A percentile compares a stretch with the other conserved stretches of the same genome.
Conservation (phyloP, 2,329 filamentous ascomycete species). For the Ascocoryne sarcoides region DNA sequence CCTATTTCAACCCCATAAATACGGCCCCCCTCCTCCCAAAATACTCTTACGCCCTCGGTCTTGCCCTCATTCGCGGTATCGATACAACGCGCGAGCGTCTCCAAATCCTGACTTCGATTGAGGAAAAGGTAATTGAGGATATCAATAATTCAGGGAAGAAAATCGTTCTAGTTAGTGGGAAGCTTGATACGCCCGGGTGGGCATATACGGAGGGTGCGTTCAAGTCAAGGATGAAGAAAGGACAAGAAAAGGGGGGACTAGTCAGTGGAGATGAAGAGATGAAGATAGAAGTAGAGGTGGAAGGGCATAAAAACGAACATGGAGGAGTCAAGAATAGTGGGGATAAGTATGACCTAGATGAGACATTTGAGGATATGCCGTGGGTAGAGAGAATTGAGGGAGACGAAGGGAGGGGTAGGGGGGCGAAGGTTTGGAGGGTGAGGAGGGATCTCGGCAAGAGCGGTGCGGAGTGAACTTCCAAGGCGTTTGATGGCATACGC, state of each 20-base stretch:
- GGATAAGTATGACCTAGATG: constrained; percentile 3
- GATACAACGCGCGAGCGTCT: constrained; percentile 45
- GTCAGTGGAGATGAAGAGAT: constrained; percentile 13
- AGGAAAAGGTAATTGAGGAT: constrained; percentile 32
- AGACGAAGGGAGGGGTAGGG: constrained; percentile 46
- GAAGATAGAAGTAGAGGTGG: constrained; percentile 1
- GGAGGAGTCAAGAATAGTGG: constrained; percentile 1
- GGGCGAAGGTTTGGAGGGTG: constrained; percentile 55
- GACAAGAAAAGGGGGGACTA: constrained; percentile 11
- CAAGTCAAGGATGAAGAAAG: constrained; percentile 10
- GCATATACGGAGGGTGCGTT: constrained; percentile 58
- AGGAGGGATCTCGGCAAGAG: constrained; percentile 48
- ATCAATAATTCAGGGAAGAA: constrained; percentile 35
- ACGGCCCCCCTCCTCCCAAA: constrained; percentile 50
- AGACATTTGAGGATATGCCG: constrained; percentile 33
- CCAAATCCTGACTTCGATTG: constrained; percentile 57
- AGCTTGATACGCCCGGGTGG: constrained; percentile 61
- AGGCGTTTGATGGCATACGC: too few relatives aligned
- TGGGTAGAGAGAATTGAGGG: constrained; percentile 53
- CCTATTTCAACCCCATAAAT: constrained; percentile 49
- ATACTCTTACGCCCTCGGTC: constrained; percentile 50
- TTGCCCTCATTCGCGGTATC: constrained; percentile 63
- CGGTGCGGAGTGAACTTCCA: constrained; percentile 15
- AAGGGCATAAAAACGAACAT: constrained; percentile 2
- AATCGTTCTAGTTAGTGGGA: constrained; percentile 58